Conservation (phyloP, 345 rosid species). For the Acer saccharum region DNA sequence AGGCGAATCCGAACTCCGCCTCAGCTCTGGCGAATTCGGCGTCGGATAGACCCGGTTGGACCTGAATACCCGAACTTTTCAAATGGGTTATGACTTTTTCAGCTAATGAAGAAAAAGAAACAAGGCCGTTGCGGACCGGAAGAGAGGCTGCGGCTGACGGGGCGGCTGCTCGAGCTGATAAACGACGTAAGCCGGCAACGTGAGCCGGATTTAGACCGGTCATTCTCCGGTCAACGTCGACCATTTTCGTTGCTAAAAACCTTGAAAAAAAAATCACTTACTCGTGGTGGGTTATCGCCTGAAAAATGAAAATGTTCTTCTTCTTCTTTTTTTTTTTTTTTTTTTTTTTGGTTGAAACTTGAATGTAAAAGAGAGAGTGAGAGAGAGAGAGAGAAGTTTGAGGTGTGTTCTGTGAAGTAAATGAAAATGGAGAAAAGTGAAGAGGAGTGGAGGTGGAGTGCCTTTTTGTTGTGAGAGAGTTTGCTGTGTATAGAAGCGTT, state of each 20-base stretch:
- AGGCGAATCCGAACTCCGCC: slow-evolving; percentile 87
- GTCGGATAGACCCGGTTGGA: slow-evolving; percentile 80
- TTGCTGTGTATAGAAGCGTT: not conserved
- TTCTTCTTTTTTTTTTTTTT: no score
- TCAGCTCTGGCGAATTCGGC: slow-evolving; percentile 86
- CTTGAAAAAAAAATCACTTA: no score
- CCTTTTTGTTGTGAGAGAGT: not conserved
- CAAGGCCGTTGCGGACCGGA: slow-evolving; percentile 64
- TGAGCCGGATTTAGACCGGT: slow-evolving; percentile 88
- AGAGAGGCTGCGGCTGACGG: slow-evolving; percentile 45
- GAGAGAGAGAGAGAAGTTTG: not conserved
- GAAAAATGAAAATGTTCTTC: not conserved
- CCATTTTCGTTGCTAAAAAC: slow-evolving; percentile 47
- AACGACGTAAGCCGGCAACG: slow-evolving; percentile 90
- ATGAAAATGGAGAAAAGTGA: slow-evolving; percentile 23
- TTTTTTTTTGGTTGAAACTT: no score
- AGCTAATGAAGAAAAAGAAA: slow-evolving; percentile 73
- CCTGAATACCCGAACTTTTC: slow-evolving; percentile 66
- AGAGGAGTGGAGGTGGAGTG: not conserved
- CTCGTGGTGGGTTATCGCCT: not conserved
- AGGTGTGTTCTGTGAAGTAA: not conserved
- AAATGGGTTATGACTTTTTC: slow-evolving; percentile 75
- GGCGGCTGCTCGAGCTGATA: slow-evolving; percentile 90
- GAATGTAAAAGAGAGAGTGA: no score
- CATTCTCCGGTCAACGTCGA: slow-evolving; percentile 97